phyloP scores from a whole-genome alignment of 371 early-diverging fungal species.

The Mucor irregularis region DNA sequence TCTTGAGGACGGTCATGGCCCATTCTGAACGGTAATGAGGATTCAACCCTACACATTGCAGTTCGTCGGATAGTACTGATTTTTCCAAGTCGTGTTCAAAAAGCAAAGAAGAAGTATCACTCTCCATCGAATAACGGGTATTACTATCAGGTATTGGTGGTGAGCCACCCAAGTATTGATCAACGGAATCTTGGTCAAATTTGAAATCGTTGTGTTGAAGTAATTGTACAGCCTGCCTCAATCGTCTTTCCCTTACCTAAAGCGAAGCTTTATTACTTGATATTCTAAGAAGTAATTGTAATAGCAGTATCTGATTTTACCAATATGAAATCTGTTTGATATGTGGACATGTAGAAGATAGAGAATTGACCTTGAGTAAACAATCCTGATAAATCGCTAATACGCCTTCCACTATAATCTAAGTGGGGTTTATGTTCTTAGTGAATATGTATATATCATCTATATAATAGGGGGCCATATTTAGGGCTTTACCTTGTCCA shows the following conservation, averaged over 20 bases:
- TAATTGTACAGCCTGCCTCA: conserved; percentile 58
- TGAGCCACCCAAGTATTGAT: conserved; percentile 25
- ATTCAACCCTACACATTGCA: conserved; percentile 69
- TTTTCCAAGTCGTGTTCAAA: conserved; percentile 30
- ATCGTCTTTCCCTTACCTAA: conserved; percentile 65
- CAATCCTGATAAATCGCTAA: conserved; percentile 70
- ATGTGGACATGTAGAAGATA: conserved; percentile 72
- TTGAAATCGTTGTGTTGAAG: conserved; percentile 56
- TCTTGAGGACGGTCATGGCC: conserved; percentile 64
- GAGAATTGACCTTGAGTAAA: conserved; percentile 68
- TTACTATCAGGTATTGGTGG: conserved; percentile 3
- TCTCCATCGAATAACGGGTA: neutral
- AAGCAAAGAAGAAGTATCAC: neutral
- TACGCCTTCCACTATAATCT: conserved; percentile 72
- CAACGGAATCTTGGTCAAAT: conserved; percentile 47
- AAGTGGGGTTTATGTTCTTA: neutral
- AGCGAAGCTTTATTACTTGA: neutral
- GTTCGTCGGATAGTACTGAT: conserved; percentile 49
- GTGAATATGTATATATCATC: neutral
- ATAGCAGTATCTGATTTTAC: conserved; percentile 29
- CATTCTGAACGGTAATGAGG: conserved; percentile 50
- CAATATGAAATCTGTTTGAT: conserved; percentile 76
- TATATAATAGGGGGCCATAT: too few species aligned
- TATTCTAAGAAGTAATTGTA: too few species aligned
- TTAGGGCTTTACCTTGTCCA: conserved; percentile 64